These are phyloP conservation scores for Pseudomassariella vexata DNA, from an alignment of 2,329 filamentous ascomycete genomes.

Conservation along the genomic window DNA sequence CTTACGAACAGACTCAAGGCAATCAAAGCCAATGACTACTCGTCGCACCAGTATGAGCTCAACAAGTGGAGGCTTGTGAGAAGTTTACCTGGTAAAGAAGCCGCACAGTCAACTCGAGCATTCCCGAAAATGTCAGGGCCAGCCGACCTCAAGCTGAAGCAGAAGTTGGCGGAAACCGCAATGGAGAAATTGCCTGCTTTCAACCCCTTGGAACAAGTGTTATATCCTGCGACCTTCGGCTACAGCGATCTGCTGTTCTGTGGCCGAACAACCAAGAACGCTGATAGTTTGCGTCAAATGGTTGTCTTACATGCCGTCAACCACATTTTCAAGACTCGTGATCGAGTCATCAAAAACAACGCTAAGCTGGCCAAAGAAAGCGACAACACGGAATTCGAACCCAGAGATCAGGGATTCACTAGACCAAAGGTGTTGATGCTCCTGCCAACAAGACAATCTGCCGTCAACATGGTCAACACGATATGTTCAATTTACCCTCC, in stretches of 20 bases:
- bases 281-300: slow-evolving; percentile 62
- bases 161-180: slow-evolving; percentile 55
- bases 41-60: slow-evolving; percentile 37
- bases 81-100: slow-evolving; percentile 37
- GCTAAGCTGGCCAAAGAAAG: slow-evolving; percentile 65
- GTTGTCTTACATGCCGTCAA: slow-evolving; percentile 82
- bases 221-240: slow-evolving; percentile 70
- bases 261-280: slow-evolving; percentile 63
- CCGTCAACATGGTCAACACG: slow-evolving; percentile 69
- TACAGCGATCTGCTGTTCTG: slow-evolving; percentile 79
- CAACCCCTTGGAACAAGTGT: slow-evolving; percentile 52
- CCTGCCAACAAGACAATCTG: slow-evolving; percentile 82
- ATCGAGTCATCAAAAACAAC: slow-evolving; percentile 89
- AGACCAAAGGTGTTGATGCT: slow-evolving; percentile 89
- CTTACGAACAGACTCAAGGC: slow-evolving; percentile 49
- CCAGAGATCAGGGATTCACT: slow-evolving; percentile 92
- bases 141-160: slow-evolving; percentile 59
- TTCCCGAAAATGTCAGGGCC: slow-evolving; percentile 31
- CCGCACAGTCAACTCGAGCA: slow-evolving; percentile 24
- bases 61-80: slow-evolving; percentile 43
- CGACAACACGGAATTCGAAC: slow-evolving; percentile 60
- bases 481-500: slow-evolving; percentile 72
- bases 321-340: slow-evolving; percentile 90
- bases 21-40: slow-evolving; percentile 45
- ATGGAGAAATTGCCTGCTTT: slow-evolving; percentile 53